These are phyloP conservation scores for Umbellularia californica DNA, from an alignment of 164 flowering plant genomes.

Conservation along the genomic window DNA sequence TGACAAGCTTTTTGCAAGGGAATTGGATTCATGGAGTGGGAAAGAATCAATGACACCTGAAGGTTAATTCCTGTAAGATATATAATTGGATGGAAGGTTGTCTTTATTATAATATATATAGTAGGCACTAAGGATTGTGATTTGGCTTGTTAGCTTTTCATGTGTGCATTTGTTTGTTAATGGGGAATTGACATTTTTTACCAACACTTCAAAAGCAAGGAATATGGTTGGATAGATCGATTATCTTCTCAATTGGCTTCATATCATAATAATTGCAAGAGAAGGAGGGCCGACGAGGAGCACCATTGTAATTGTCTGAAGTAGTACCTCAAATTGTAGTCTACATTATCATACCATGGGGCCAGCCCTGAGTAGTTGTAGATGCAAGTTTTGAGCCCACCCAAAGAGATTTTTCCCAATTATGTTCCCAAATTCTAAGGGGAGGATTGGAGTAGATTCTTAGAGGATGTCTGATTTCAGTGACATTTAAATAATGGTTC, in stretches of 20 bases:
- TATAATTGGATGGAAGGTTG: neutral
- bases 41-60: constrained; percentile 9
- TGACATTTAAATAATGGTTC: too few species aligned
- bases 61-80: constrained; percentile 2
- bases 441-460: too few species aligned
- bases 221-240: neutral
- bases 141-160: neutral
- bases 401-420: too few species aligned
- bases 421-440: too few species aligned
- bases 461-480: too few species aligned
- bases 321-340: neutral
- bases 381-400: too few species aligned
- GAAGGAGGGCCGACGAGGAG: neutral
- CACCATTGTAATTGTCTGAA: neutral
- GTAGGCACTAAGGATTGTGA: neutral
- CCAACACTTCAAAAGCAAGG: neutral
- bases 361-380: too few species aligned
- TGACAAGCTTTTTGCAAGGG: constrained; percentile 5
- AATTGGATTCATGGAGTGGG: constrained; percentile 3
- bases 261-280: neutral
- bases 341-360: too few species aligned
- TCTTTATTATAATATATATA: neutral
- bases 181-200: neutral
- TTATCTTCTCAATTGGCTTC: neutral
- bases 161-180: neutral